Evolutionary conservation across 495 filamentous ascomycete genomes (phyloP).

Genomic region (Neurospora pannonica): DNA sequence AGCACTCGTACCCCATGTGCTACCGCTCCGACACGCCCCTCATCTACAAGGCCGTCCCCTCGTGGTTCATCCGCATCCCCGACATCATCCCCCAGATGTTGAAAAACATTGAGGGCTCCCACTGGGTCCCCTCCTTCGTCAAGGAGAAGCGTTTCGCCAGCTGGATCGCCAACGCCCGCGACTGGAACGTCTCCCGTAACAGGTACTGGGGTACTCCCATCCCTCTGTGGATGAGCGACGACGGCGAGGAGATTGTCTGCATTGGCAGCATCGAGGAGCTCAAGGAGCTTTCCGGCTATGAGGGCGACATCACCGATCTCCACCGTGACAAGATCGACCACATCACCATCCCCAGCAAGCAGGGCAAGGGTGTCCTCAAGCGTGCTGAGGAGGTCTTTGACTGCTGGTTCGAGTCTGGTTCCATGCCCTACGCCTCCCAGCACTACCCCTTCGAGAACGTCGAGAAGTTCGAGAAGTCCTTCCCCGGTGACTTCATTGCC

Average conservation of each 20-base stretch:
- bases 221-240: conserved; percentile 86
- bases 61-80: conserved; percentile 90
- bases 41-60: conserved; percentile 88
- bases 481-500: conserved; percentile 95
- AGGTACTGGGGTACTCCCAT: conserved; percentile 98
- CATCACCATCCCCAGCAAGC: conserved; percentile 90
- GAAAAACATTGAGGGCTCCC: conserved; percentile 75
- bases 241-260: conserved; percentile 77
- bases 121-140: conserved; percentile 89
- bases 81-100: conserved; percentile 85
- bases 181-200: conserved; percentile 96
- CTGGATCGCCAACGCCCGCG: conserved; percentile 64
- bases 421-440: conserved; percentile 89
- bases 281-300: conserved; percentile 74
- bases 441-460: conserved; percentile 95
- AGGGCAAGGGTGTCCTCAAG: conserved; percentile 75
- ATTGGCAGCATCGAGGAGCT: conserved; percentile 81
- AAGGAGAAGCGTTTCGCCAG: conserved; percentile 81
- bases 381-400: conserved; percentile 91
- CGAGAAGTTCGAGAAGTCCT: conserved; percentile 67
- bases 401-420: conserved; percentile 84
- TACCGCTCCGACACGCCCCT: conserved; percentile 91
- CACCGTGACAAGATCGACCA: conserved; percentile 92
- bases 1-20: conserved; percentile 92
- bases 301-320: conserved; percentile 79